phyloP scores from a whole-genome alignment of 164 flowering plant species.

The Annona squamosa region DNA sequence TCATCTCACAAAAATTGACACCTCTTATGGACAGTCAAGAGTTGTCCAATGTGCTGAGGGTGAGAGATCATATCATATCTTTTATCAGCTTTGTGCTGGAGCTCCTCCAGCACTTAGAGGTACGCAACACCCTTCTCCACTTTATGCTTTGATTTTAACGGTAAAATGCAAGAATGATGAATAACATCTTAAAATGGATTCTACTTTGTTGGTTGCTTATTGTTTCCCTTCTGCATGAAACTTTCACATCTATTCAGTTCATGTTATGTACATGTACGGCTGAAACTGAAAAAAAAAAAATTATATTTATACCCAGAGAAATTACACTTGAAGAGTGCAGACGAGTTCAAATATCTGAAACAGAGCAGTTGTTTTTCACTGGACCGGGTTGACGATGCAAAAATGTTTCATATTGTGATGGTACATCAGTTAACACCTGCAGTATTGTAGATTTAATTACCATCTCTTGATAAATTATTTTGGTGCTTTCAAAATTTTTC shows the following conservation, averaged over 20 bases:
- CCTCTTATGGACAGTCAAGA: constrained; percentile 62
- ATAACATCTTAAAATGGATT: too few species aligned
- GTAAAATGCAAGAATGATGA: background rate
- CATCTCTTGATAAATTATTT: background rate
- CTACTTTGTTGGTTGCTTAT: background rate
- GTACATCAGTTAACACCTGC: constrained; percentile 27
- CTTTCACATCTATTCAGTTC: background rate
- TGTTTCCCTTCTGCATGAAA: background rate
- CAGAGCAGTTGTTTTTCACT: constrained; percentile 78
- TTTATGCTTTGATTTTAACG: background rate
- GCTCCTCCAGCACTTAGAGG: constrained; percentile 79
- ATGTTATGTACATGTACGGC: background rate
- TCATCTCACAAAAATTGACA: too few species aligned
- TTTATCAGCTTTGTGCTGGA: constrained; percentile 98
- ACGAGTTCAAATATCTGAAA: constrained; percentile 79
- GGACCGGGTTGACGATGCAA: constrained; percentile 81
- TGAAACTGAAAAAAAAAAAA: background rate
- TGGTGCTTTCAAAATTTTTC: background rate
- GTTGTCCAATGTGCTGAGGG: constrained; percentile 93
- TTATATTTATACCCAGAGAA: constrained; percentile 46
- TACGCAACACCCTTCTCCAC: constrained; percentile 12
- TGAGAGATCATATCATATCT: constrained; percentile 93
- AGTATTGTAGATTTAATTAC: background rate
- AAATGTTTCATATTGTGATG: constrained; percentile 60
- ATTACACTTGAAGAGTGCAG: constrained; percentile 55